These are phyloP conservation scores for Fusarium denticulatum DNA, from an alignment of 2,329 filamentous ascomycete genomes.

Conservation along the genomic window DNA sequence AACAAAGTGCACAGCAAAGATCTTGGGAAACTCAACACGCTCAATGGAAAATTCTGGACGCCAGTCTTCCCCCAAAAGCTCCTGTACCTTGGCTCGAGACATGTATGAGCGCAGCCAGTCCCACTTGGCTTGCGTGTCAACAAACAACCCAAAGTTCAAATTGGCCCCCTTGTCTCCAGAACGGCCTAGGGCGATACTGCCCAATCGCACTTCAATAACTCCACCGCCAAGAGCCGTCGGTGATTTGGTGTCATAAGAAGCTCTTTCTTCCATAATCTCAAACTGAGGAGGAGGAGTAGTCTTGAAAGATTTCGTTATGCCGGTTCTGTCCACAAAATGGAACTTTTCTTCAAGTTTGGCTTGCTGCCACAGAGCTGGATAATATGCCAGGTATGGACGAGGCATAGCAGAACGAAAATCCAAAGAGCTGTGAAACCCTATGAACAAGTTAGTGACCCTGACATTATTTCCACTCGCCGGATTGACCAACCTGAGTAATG, in stretches of 20 bases:
- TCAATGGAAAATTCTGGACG: background rate
- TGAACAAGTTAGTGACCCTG: background rate
- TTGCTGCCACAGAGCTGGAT: background rate
- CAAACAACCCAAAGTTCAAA: background rate
- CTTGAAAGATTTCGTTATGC: background rate
- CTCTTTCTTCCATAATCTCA: background rate
- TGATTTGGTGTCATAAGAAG: background rate
- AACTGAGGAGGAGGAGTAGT: background rate
- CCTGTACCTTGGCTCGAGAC: background rate
- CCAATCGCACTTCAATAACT: background rate
- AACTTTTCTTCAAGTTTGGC: background rate
- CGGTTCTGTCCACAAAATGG: background rate
- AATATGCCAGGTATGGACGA: background rate
- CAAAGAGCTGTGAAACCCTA: background rate
- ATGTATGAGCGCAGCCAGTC: background rate
- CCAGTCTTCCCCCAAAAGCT: background rate
- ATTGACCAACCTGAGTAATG: background rate
- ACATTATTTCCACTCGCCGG: accelerated
- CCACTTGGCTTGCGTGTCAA: background rate
- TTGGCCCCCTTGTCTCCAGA: background rate
- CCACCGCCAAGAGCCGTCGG: background rate
- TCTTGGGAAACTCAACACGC: background rate
- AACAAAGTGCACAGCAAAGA: background rate
- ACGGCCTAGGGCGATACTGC: background rate
- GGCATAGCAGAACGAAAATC: background rate